Percentiles rank a stretch among this genome's conserved stretches.
phyloP scores from a whole-genome alignment of 495 filamentous ascomycete genomes.

The Annulohypoxylon maeteangense region DNA sequence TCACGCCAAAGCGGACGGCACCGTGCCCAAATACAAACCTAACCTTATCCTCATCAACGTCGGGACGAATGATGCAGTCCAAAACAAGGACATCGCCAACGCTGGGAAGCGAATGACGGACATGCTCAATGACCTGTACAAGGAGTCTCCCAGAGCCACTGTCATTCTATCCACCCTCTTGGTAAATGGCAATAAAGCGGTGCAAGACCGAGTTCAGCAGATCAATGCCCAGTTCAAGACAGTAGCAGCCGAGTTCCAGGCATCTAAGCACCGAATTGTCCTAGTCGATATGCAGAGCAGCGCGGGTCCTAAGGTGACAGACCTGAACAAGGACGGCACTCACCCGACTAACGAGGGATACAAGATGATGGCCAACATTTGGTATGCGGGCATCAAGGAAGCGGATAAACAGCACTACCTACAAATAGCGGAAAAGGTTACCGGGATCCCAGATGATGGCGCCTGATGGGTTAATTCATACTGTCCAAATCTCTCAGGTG shows the following conservation, averaged over 20 bases:
- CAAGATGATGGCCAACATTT: slow-evolving; percentile 64
- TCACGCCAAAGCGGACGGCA: slow-evolving; percentile 30
- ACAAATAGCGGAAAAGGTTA: slow-evolving; percentile 12
- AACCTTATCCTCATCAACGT: slow-evolving; percentile 53
- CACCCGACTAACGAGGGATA: slow-evolving; percentile 65
- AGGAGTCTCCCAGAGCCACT: slow-evolving; percentile 28
- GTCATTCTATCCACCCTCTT: slow-evolving; percentile 42
- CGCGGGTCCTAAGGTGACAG: slow-evolving; percentile 41
- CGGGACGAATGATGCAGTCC: slow-evolving; percentile 52
- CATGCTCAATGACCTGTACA: slow-evolving; percentile 27
- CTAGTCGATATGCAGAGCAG: slow-evolving; percentile 62
- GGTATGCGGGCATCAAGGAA: slow-evolving; percentile 56
- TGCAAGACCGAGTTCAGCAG: slow-evolving; percentile 36
- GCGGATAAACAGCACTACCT: slow-evolving; percentile 21
- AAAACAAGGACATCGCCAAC: slow-evolving; percentile 25
- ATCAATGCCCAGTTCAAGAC: slow-evolving; percentile 43
- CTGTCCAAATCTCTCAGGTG: not conserved
- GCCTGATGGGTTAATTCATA: not conserved
- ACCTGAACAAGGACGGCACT: slow-evolving; percentile 57
- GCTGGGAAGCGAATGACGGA: slow-evolving; percentile 41
- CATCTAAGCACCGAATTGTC: slow-evolving; percentile 48
- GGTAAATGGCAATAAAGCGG: slow-evolving; percentile 33
- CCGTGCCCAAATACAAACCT: slow-evolving; percentile 44
- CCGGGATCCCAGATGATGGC: slow-evolving; percentile 26
- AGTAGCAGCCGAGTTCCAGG: slow-evolving; percentile 25